Evolutionary conservation across 1,284 basidiomycete species (phyloP), one percentile per base, ranked within the genome.

Genomic region (Boletus sp.): DNA sequence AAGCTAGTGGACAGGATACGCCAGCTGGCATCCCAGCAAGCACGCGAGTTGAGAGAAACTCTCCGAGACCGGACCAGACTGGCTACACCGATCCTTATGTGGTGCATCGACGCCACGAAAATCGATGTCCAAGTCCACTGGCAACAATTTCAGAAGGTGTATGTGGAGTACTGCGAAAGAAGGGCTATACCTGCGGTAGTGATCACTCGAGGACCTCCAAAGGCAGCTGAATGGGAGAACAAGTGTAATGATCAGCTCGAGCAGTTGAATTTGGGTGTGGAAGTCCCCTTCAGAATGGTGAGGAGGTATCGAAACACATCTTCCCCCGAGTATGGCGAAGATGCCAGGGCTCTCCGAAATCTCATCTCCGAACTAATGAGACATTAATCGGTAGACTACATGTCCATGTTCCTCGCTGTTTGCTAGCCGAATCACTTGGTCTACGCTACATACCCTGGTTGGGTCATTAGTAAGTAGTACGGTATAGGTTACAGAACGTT

Each of bases 71-170:
- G 55, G n/a, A 51, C 36, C n/a, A 60, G 8, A 20, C 10, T 9
- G 19, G 39, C 49, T 10, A 46, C 3, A 35, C 59, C 60, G 14
- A 51, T 62, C 27, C 48, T 62, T 9, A 8, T 65, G 12, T 62
- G 60, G 63, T 62, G 60, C 35, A 56, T 65, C 9, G 36, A 56
- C 20, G 61, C 57, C 39, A 5, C 51, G 17, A 64, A 65, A 25
- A 26, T 65, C n/a, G 57, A 46, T 1, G 37, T 51, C 5, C 6
- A 26, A 1, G 4, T 20, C 4, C 61, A 55, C 8, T 62, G 63
- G 57, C 38, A 58, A 4, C 54, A 48, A 23, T 62, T 62, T 35
- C 50, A 36, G 22, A 65, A 40, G 40, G 55, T 60, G 10, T 65
- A 62, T 19, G 42, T 52, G 51, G 59, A 64, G 2, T 64, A 64